phyloP scores from a whole-genome alignment of 1,139 yeast genomes.

The Saccharomycopsis hybrid region DNA sequence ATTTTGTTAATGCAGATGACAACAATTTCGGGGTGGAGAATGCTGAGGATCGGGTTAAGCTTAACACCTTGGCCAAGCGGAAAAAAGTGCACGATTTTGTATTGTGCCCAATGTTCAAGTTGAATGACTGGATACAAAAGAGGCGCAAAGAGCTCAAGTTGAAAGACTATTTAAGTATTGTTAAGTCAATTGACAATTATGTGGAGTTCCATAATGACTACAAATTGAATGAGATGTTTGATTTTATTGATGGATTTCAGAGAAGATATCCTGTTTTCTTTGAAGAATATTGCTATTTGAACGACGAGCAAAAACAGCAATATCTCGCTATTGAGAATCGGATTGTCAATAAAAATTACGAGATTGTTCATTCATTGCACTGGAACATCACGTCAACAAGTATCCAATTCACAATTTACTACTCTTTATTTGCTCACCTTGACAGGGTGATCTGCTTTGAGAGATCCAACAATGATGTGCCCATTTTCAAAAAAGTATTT shows the following conservation, averaged over 20 bases:
- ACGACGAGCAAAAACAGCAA: slow-evolving; percentile 4
- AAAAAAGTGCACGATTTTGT: slow-evolving; percentile 6
- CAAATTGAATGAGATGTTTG: slow-evolving; percentile 15
- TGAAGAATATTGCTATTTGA: slow-evolving; percentile 4
- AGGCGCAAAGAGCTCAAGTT: slow-evolving; percentile 3
- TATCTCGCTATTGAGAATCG: slow-evolving; percentile 10
- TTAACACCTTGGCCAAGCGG: slow-evolving; percentile 10
- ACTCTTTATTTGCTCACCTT: slow-evolving; percentile 12
- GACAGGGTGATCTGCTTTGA: slow-evolving; percentile 18
- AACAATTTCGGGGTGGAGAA: slow-evolving; percentile 4
- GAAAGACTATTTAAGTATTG: slow-evolving; percentile 16
- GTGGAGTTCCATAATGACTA: slow-evolving; percentile 19
- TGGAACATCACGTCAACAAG: slow-evolving; percentile 5
- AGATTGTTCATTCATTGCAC: slow-evolving; percentile 12
- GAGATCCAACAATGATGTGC: slow-evolving; percentile 6
- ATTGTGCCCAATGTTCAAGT: slow-evolving; percentile 8
- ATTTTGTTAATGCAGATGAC: neutral
- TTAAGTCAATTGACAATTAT: slow-evolving; percentile 17
- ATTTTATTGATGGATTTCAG: slow-evolving; percentile 19
- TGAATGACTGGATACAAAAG: slow-evolving; percentile 7
- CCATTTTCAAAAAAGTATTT: slow-evolving; percentile 20
- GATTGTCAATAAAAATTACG: slow-evolving; percentile 15
- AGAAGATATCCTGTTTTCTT: slow-evolving; percentile 16
- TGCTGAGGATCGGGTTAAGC: slow-evolving; percentile 14
- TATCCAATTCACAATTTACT: slow-evolving; percentile 16